Base-by-base conservation (phyloP, 805 yeast species). In the Ogataea saltuana region DNA sequence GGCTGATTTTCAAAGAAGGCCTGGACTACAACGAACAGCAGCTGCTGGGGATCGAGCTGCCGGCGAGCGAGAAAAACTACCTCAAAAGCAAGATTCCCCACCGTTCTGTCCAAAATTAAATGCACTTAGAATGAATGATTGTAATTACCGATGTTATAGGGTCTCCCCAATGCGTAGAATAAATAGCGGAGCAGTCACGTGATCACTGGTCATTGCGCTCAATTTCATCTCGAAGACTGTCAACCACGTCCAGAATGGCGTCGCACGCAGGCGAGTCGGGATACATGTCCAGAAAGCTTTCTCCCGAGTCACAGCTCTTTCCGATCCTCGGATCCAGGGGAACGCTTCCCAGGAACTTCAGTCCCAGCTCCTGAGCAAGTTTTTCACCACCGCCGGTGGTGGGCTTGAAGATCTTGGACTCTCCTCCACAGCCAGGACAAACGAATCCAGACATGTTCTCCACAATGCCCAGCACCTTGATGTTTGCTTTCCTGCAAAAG, bases 401-500 rank as follows among this genome's bases (percentile, higher is more conserved):
- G 12, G 99, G 88, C 48, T 84, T 83, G 67, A 93, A 93, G 4
- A 93, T 90, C 57, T 83, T 80, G 0, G 96, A 86, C 65, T 90
- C 87, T 7, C 93, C 93, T 49, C 86, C 79, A 66, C 99, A 93
- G 58, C 74, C 80, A 4, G 99, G 99, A 63, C 99, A 93, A 12
- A 93, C 98, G 68, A 93, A 93, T 2, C 99, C 99, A 7, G 96
- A 80, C 99, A 93, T 93, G 63, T 93, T 93, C 62, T 93, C 99
- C 15, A 93, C 97, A 11, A 93, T 65, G 0, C 99, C 99, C 33
- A 93, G 64, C 3, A 93, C 76, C 46, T 76, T 83, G 48, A 93
- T 89, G 2, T 81, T 83, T 2, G 98, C 98, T 63, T 93, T 93
- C 32, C 81, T 74, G 64, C 99, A 93, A 57, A 93, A 93, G 60